A percentile compares a stretch with the other conserved stretches of the same genome.
Evolutionary conservation across 73 alveolate genomes (phyloP).

Genomic region (Tetrahymena malaccensis): DNA sequence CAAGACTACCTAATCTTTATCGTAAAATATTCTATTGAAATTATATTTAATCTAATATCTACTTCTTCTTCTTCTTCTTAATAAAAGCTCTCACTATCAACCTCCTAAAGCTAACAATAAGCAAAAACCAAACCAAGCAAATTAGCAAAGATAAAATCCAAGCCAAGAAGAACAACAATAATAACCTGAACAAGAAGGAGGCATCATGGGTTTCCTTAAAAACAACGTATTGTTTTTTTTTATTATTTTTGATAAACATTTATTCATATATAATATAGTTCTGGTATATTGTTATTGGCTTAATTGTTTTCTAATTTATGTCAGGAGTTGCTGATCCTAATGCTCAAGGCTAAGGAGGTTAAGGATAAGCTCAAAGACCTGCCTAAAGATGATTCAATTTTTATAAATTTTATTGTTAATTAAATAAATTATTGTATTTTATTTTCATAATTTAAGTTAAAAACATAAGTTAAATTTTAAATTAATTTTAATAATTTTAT

Average conservation of each 20-base stretch:
- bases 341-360: not conserved
- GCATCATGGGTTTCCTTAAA: not conserved
- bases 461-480: too few species aligned
- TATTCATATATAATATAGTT: not conserved
- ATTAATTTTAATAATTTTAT: too few species aligned
- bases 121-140: not conserved
- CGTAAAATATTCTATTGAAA: not conserved
- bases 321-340: not conserved
- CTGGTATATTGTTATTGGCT: not conserved
- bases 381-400: not conserved
- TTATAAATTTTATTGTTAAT: too few species aligned
- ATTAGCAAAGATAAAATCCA: not conserved
- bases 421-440: not conserved
- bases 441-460: too few species aligned
- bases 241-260: not conserved
- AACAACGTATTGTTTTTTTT: not conserved
- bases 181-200: not conserved
- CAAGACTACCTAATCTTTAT: not conserved
- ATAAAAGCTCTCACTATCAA: not conserved
- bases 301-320: not conserved
- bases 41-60: not conserved
- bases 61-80: not conserved
- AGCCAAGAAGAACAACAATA: not conserved
- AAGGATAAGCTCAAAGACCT: not conserved
- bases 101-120: not conserved